Conservation (phyloP, 2,329 filamentous ascomycete genomes). For the Talaromyces sp. region DNA sequence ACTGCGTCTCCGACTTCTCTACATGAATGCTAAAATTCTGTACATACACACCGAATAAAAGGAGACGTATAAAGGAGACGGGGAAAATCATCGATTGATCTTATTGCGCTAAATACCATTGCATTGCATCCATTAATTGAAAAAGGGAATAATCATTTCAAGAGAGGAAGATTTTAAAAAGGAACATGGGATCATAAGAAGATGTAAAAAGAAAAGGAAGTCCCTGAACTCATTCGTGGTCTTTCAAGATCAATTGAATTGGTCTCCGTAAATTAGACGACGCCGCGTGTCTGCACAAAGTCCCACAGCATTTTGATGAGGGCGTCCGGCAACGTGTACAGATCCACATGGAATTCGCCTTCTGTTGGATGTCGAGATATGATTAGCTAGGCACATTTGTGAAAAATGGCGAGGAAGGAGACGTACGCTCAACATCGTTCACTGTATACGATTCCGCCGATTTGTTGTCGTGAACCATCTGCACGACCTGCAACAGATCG, state of each 20-base stretch:
- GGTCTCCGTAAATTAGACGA: conserved; percentile 26
- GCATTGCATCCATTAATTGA: conserved; percentile 8
- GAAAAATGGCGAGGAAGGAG: neutral
- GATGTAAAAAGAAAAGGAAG: neutral
- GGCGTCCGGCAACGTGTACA: conserved; percentile 90
- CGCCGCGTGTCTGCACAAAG: conserved; percentile 56
- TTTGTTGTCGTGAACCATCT: conserved; percentile 98
- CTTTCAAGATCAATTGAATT: neutral
- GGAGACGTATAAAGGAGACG: neutral
- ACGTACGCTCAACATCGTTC: conserved; percentile 91
- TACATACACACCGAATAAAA: neutral
- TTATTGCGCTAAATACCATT: conserved; percentile 6
- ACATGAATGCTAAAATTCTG: neutral
- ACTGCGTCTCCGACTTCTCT: neutral
- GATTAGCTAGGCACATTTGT: neutral
- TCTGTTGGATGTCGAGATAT: conserved; percentile 48
- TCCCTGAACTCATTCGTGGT: neutral
- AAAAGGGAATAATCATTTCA: neutral
- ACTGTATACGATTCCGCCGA: conserved; percentile 90
- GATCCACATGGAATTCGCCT: conserved; percentile 95
- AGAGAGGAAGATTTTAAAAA: neutral
- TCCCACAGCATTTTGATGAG: conserved; percentile 96
- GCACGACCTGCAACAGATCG: conserved; percentile 88
- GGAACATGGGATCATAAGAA: conserved; percentile 11
- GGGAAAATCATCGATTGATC: conserved; percentile 2